Evolutionary conservation across 371 early-diverging fungal genomes (phyloP), one percentile per base, ranked within the genome.

Genomic region (Syncephalis fuscata): DNA sequence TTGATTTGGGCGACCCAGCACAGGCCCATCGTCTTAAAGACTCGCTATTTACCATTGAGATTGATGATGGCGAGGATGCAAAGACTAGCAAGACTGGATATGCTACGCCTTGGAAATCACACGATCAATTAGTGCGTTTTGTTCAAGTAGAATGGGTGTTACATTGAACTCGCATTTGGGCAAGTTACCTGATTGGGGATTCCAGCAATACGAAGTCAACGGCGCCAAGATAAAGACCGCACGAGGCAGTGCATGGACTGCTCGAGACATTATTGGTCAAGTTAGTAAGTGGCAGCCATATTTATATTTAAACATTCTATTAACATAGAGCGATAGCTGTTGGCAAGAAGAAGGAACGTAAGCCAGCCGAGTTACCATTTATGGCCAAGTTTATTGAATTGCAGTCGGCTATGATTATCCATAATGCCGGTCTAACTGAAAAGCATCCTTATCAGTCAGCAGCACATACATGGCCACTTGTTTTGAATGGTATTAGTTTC

Each of bases 161-260:
- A 88, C 80, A 21, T 56, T 90, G 51, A 82, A 81, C 70, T 82
- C 87, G 1, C 86, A 83, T 49, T 46, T 56, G 7, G 64, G 75
- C 40, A 68, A 69, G 49, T 69, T 93, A 32, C 99, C 99, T 1
- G 85, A 82, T 0, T 99, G 99, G 99, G 99, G 85, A 2, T 80
- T 83, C 57, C 70, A 66, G 5, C 94, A 94, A 60, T 80, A 89
- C 46, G 98, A 99, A 60, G 78, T 98, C 48, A 90, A 94, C 59
- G 98, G 98, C 19, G 88, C 88, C 62, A 89, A 93, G 64, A 85
- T 87, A 23, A 57, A 74, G n/a, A 49, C 63, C 1, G 86, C 83
- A 7, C 67, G 70, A 27, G 59, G 70, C 42, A 88, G 82, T 51
- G 56, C 72, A 39, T 99, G 98, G 98, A 60, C 68, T 20, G 76